Conservation (phyloP, 2,329 filamentous ascomycete species). For the Hypoxylon sp. region DNA sequence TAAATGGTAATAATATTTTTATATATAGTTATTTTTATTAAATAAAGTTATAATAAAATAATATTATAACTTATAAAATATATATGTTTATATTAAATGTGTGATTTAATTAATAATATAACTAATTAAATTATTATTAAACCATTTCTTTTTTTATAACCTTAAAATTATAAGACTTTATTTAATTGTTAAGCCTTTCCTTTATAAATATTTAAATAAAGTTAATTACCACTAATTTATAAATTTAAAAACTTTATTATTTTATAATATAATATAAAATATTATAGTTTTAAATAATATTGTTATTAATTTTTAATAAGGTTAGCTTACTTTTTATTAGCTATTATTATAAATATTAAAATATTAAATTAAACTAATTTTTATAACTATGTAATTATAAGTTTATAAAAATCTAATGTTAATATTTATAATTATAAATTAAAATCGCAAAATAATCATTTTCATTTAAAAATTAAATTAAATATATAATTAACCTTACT, state of each 20-base stretch:
- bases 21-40: too few species aligned
- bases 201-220: too few species aligned
- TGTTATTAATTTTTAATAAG: not conserved
- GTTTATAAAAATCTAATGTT: not conserved
- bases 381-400: not conserved
- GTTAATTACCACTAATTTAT: not conserved
- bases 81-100: too few species aligned
- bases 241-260: not conserved
- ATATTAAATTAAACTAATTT: not conserved
- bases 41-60: too few species aligned
- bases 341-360: not conserved
- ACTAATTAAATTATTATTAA: too few species aligned
- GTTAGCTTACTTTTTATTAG: not conserved
- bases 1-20: too few species aligned
- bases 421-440: not conserved
- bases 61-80: too few species aligned
- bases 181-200: too few species aligned
- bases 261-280: not conserved
- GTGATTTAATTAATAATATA: too few species aligned
- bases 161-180: too few species aligned
- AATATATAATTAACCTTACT: not conserved
- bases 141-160: not conserved
- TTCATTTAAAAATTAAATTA: not conserved
- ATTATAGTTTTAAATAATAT: not conserved
- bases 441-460: not conserved